Base-by-base conservation (phyloP, 805 yeast genomes). In the Yarrowia hollandica region DNA sequence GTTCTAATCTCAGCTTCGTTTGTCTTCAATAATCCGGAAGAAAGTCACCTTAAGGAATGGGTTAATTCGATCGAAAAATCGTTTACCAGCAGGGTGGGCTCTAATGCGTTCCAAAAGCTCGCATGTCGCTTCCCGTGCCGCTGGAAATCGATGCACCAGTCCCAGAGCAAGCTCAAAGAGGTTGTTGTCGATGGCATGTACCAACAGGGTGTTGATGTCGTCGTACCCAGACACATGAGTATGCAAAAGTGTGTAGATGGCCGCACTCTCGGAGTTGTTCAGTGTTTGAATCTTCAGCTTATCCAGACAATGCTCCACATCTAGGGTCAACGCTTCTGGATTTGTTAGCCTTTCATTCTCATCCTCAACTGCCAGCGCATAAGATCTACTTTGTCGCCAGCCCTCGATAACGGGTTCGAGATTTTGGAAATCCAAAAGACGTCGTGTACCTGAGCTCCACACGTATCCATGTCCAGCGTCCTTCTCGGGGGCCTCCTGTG, bases 121-220 rank as follows among this genome's bases (percentile, higher is more conserved):
- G 18, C 61, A 62, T 2, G 68, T 66, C 37, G 59, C 62, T 7
- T 59, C 30, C n/a, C 73, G 64, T 14, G 67, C 63, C 12, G 57
- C 55, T 5, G 62, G 42, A 25, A 64, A 64, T n/a, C 65, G 66
- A 60, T 70, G 73, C 62, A 67, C 69, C 21, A 70, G 61, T 1
- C 73, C 73, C 41, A 67, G 58, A 14, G 68, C 62, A 22, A 70
- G 54, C 41, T 64, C 65, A 60, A 68, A 69, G 44, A 69, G 61
- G 42, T 68, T 64, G 50, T 60, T 62, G 21, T 61, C 50, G 9
- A 63, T 60, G 16, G 67, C 46, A 8, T 65, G 67, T 15, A 67
- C 59, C 59, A 69, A 60, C 39, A 67, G 60, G 42, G 65, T 62
- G 50, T 67, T 68, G 56, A 69, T 63, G 41, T 69, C 73, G 23